Evolutionary conservation across 2,329 filamentous ascomycete species (phyloP).

Genomic region (Tolypocladium capitatum): DNA sequence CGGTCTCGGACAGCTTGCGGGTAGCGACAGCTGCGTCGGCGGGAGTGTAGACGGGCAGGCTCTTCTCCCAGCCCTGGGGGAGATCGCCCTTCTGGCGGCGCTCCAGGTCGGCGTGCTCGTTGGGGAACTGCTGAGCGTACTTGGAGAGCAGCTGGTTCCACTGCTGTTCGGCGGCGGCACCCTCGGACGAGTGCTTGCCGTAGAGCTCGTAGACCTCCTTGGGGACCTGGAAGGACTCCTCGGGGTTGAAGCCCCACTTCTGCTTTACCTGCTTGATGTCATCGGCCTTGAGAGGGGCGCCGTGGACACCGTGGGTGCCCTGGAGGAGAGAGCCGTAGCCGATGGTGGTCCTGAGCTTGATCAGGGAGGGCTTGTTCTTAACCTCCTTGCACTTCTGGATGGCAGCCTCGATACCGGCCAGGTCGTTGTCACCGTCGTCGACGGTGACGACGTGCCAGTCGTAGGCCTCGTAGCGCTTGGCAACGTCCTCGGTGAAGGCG

Average conservation of each 20-base stretch:
- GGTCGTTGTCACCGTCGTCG: slow-evolving; percentile 76
- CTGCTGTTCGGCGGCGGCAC: slow-evolving; percentile 80
- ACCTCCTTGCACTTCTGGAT: slow-evolving; percentile 74
- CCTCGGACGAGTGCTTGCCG: slow-evolving; percentile 69
- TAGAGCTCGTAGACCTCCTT: slow-evolving; percentile 91
- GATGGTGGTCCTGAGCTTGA: slow-evolving; percentile 95
- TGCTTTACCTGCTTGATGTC: slow-evolving; percentile 88
- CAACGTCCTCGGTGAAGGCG: slow-evolving; percentile 93
- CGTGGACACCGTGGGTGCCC: slow-evolving; percentile 93
- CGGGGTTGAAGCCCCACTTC: slow-evolving; percentile 92
- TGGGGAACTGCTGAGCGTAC: slow-evolving; percentile 66
- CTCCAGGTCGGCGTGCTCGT: slow-evolving; percentile 66
- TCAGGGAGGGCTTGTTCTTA: slow-evolving; percentile 92
- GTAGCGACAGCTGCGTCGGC: slow-evolving; percentile 75
- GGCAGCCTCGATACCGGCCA: slow-evolving; percentile 76
- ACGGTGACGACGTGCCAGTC: slow-evolving; percentile 88
- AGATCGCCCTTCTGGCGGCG: slow-evolving; percentile 74
- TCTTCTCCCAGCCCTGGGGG: slow-evolving; percentile 93
- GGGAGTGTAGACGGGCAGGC: slow-evolving; percentile 80
- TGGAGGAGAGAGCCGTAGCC: slow-evolving; percentile 88
- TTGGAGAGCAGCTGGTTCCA: slow-evolving; percentile 90
- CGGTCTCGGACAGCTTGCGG: slow-evolving; percentile 90
- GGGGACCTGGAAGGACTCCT: slow-evolving; percentile 83
- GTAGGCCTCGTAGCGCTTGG: slow-evolving; percentile 90
- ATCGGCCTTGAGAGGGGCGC: slow-evolving; percentile 86